A percentile compares a stretch with the other conserved stretches of the same genome.
phyloP scores from a whole-genome alignment of 371 early-diverging fungal genomes.

The Apophysomyces sp. region DNA sequence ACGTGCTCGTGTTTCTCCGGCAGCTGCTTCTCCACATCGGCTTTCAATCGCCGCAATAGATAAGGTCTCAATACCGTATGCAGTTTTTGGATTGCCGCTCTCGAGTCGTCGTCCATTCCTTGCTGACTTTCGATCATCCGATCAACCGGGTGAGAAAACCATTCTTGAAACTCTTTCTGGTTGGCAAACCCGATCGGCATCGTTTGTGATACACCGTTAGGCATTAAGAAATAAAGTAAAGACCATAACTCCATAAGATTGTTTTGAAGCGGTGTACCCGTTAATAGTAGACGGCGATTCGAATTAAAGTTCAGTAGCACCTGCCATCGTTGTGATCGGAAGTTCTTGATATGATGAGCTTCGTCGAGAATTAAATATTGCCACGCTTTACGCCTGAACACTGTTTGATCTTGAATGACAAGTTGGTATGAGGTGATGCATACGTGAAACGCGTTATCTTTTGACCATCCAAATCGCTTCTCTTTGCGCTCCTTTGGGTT shows the following conservation, averaged over 20 bases:
- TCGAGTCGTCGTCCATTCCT: slow-evolving; percentile 58
- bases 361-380: slow-evolving; percentile 91
- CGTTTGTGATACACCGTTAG: slow-evolving; percentile 60
- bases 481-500: slow-evolving; percentile 75
- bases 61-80: slow-evolving; percentile 87
- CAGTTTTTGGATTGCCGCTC: slow-evolving; percentile 63
- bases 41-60: slow-evolving; percentile 82
- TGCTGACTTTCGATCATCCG: slow-evolving; percentile 67
- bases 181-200: slow-evolving; percentile 80
- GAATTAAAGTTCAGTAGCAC: slow-evolving; percentile 84
- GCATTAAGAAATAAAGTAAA: slow-evolving; percentile 92
- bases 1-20: slow-evolving; percentile 84
- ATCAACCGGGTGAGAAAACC: slow-evolving; percentile 87
- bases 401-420: slow-evolving; percentile 75
- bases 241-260: slow-evolving; percentile 95
- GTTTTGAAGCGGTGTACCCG: slow-evolving; percentile 97
- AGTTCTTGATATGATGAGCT: slow-evolving; percentile 97
- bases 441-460: slow-evolving; percentile 81
- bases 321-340: slow-evolving; percentile 92
- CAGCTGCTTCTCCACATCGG: slow-evolving; percentile 86
- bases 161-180: slow-evolving; percentile 84
- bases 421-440: slow-evolving; percentile 89
- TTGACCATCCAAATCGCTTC: slow-evolving; percentile 81
- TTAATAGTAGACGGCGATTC: slow-evolving; percentile 77
- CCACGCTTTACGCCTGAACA: slow-evolving; percentile 83